Base-by-base conservation (phyloP, 176 grass and related monocot species). In the Avena insularis region DNA sequence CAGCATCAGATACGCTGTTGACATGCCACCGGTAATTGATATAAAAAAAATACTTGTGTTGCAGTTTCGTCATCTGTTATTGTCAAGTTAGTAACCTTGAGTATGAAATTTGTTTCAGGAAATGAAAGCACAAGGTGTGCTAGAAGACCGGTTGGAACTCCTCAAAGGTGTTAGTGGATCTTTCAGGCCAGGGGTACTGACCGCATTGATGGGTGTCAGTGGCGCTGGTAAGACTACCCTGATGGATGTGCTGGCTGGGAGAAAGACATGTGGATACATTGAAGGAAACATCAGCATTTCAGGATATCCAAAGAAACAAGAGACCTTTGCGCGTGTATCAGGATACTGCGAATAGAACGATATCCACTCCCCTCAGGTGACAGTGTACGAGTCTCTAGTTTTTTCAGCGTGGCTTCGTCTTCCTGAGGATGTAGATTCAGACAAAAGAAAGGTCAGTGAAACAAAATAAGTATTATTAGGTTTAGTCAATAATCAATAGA, bases 221-320 rank as follows among this genome's bases (percentile, higher is more conserved):
- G 97, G 97, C 2, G 97, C 97, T 4, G 97, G 94, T 1, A 98
- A 98, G 82, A 98, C 97, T 51, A 96, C 94, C 43, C 79, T 98
- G 66, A 96, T 98, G 97, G 97, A 98, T 87, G 97, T 96, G 33
- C 85, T 98, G 72, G 97, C 97, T 14, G 97, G 97, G 38, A 98
- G 97, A 85, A 98, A 98, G 86, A 96, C 93, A 0, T 87, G 97
- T 17, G 94, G 97, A 50, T 96, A 94, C 70, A 94, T 96, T 13
- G 89, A 94, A 58, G 97, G 97, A 87, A 79, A 85, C 43, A 98
- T 96, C 49, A 89, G 33, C 40, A 94, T 98, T 80, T 96, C 97
- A 46, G 96, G 97, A 43, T 98, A 98, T 45, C 92, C 77, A 1
- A 98, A 96, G 89, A 96, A 89, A 55, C 97, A 98, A 88, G 92